Evolutionary conservation across 768 basidiomycete species (phyloP).

Genomic region (Pseudohyphozyma bogoriensis): DNA sequence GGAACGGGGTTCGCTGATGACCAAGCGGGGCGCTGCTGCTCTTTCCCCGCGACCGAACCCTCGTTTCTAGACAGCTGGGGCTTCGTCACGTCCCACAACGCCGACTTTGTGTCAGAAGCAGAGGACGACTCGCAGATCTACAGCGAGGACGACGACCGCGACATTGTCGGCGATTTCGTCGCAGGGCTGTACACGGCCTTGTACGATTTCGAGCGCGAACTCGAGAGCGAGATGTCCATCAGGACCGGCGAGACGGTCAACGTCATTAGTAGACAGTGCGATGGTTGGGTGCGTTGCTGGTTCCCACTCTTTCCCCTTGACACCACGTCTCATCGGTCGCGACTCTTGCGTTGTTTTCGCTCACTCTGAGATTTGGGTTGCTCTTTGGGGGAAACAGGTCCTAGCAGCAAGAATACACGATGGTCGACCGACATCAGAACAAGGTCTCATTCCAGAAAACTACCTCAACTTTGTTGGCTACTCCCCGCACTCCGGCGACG

Average conservation of each 20-base stretch:
- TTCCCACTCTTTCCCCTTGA: background rate
- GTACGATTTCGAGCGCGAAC: constrained; percentile 69
- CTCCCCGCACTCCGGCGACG: too few species aligned
- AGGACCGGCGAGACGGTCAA: constrained; percentile 65
- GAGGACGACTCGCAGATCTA: constrained; percentile 20
- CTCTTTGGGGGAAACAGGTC: constrained; percentile 9
- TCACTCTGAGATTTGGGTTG: background rate
- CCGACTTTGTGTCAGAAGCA: constrained; percentile 23
- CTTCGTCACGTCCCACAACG: constrained; percentile 26
- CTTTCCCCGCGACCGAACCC: background rate
- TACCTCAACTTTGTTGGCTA: constrained; percentile 15
- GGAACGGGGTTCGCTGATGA: background rate
- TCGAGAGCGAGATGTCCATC: constrained; percentile 70
- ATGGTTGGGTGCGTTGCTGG: constrained; percentile 21
- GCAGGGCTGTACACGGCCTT: constrained; percentile 68
- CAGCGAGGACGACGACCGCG: constrained; percentile 30
- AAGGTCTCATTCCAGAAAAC: constrained; percentile 26
- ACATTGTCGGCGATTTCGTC: constrained; percentile 39
- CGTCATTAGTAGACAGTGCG: constrained; percentile 39
- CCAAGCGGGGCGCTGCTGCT: background rate
- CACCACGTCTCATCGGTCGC: too few species aligned
- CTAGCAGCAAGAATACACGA: constrained; percentile 19
- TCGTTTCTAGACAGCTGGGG: constrained; percentile 20
- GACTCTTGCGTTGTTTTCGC: background rate
- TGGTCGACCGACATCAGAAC: constrained; percentile 10